phyloP scores from a whole-genome alignment of 2,329 filamentous ascomycete species.

The Camptophora hylomeconis region DNA sequence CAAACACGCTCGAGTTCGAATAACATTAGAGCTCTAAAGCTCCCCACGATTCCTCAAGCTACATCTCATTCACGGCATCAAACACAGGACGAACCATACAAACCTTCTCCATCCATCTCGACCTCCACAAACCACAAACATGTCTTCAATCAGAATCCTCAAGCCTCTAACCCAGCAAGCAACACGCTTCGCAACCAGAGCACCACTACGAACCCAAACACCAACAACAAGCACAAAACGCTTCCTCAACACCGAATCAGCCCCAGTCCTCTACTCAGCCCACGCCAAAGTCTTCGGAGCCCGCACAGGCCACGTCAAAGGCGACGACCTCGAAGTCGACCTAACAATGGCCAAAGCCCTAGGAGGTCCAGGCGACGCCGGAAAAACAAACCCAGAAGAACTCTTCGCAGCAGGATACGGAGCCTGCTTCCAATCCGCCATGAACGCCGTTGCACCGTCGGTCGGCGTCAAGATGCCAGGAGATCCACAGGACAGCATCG shows the following conservation, averaged over 20 bases:
- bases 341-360: slow-evolving; percentile 33
- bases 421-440: slow-evolving; percentile 35
- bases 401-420: slow-evolving; percentile 36
- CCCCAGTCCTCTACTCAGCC: slow-evolving; percentile 27
- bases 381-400: slow-evolving; percentile 36
- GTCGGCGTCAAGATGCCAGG: slow-evolving; percentile 30
- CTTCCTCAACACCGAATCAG: slow-evolving; percentile 27
- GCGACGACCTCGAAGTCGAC: slow-evolving; percentile 24
- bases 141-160: slow-evolving; percentile 1
- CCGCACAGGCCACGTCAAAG: slow-evolving; percentile 24
- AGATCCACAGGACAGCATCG: slow-evolving; percentile 24
- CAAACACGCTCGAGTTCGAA: no score
- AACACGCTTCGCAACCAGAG: neutral
- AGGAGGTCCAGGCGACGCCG: slow-evolving; percentile 25
- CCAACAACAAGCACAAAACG: slow-evolving; percentile 10
- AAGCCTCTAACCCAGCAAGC: slow-evolving; percentile 3
- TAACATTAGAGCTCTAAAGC: no score
- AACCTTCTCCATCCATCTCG: no score
- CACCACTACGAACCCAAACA: neutral
- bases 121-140: slow-evolving; percentile 1
- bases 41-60: no score
- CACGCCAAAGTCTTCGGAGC: slow-evolving; percentile 28
- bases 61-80: no score
- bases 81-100: no score
- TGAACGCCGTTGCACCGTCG: slow-evolving; percentile 30